These are phyloP conservation scores for Linnemannia elongata DNA, from an alignment of 192 early-diverging fungal species.

Conservation along the genomic window DNA sequence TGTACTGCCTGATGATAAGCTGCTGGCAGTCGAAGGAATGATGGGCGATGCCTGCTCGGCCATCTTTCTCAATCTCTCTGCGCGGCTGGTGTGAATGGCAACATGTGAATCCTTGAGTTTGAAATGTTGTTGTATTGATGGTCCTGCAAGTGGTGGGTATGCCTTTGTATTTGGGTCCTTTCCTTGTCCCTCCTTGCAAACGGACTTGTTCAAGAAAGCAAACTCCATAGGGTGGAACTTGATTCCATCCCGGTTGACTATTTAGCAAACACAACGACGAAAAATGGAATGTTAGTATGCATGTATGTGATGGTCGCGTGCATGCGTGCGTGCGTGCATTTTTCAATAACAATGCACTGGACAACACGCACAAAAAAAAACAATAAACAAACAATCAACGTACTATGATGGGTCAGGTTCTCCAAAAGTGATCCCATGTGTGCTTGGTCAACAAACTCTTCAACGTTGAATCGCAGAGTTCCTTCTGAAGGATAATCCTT, in stretches of 20 bases:
- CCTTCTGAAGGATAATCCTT: constrained; percentile 46
- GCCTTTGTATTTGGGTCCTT: constrained; percentile 37
- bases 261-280: neutral
- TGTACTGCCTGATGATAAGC: neutral
- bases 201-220: constrained; percentile 44
- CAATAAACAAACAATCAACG: neutral
- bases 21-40: constrained; percentile 10
- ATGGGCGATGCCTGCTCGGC: constrained; percentile 44
- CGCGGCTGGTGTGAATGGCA: constrained; percentile 31
- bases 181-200: constrained; percentile 40
- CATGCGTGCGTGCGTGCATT: neutral
- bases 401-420: constrained; percentile 34
- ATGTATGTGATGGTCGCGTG: neutral
- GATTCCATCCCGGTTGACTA: constrained; percentile 43
- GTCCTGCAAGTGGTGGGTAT: constrained; percentile 46
- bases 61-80: constrained; percentile 37
- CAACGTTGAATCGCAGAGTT: constrained; percentile 43
- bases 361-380: neutral
- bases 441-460: constrained; percentile 49
- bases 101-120: constrained; percentile 34
- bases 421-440: constrained; percentile 33
- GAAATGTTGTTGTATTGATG: constrained; percentile 48
- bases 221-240: constrained; percentile 55
- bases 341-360: neutral
- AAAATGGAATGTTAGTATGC: neutral